Conservation (phyloP, 2,329 filamentous ascomycete genomes). For the Phyllosticta citrichinensis region DNA sequence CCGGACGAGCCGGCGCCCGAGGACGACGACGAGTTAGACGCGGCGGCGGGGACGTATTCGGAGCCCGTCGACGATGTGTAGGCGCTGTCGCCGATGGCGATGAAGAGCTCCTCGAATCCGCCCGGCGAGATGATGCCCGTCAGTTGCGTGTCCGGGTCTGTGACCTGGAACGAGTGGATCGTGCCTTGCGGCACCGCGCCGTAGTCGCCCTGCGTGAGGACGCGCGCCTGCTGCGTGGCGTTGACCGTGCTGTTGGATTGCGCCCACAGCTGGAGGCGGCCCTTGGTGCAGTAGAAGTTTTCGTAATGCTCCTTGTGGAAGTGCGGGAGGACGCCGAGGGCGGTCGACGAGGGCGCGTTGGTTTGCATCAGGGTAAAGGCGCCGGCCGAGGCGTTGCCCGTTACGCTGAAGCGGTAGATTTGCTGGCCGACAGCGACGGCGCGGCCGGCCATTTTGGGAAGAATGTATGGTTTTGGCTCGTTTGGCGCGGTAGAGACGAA, state of each 20-base stretch:
- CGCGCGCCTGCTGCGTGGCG: conserved; percentile 19
- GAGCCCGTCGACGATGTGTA: conserved; percentile 26
- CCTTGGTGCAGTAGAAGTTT: conserved; percentile 38
- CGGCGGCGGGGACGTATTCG: conserved; percentile 26
- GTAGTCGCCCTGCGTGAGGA: conserved; percentile 37
- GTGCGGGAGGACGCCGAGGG: conserved; percentile 35
- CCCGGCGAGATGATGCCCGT: conserved; percentile 37
- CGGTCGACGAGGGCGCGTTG: conserved; percentile 28
- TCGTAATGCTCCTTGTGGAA: conserved; percentile 35
- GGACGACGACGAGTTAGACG: conserved; percentile 15
- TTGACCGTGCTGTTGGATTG: conserved; percentile 24
- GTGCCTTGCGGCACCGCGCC: conserved; percentile 37
- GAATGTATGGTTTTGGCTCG: conserved; percentile 26
- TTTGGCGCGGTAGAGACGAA: conserved; percentile 21
- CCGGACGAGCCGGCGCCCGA: conserved; percentile 19
- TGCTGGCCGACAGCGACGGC: conserved; percentile 28
- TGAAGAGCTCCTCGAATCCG: conserved; percentile 41
- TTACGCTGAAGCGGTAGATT: conserved; percentile 35
- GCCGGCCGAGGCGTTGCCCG: conserved; percentile 34
- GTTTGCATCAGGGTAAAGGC: conserved; percentile 38
- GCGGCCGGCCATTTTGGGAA: conserved; percentile 26
- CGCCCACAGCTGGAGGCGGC: conserved; percentile 38
- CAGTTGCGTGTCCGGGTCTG: conserved; percentile 40
- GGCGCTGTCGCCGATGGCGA: conserved; percentile 27
- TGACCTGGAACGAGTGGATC: conserved; percentile 39